Evolutionary conservation across 495 filamentous ascomycete species (phyloP), one percentile per base, ranked within the genome.

Genomic region (Hypoxylon trugodes): DNA sequence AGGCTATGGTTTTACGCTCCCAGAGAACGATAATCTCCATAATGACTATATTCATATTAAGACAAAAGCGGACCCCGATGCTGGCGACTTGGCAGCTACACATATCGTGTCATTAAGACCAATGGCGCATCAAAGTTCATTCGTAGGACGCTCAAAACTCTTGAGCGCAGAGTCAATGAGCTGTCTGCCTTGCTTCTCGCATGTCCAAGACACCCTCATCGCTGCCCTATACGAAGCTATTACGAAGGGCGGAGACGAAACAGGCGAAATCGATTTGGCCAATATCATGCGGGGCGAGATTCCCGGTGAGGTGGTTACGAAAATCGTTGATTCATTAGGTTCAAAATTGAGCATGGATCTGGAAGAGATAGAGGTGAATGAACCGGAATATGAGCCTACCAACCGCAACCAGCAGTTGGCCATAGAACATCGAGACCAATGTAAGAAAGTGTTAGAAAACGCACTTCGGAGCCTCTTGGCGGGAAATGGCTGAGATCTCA

Each of bases 1-100:
- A 13, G 80, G 73, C 0, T 85, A 85, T 61, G 81, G 82, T 25
- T 85, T 85, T 55, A 70, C 79, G 35, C 65, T 82, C 8, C 76
- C 74, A 8, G 71, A 74, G 36, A 68, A 71, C 0, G 69, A 70
- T 7, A 42, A 49, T 2, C 66, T 82, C 12, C 78, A 82, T 54
- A 81, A 82, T 62, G 80, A 81, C 56, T 82, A 82, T 47, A 66
- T 79, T 7, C 80, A 82, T 48, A 70, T 82, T 12, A 70, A 75
- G 42, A 81, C 77, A 46, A 74, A 71, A 26, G 70, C 68, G 18
- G 63, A 69, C 25, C 61, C 67, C 10, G 65, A 65, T 12, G 64
- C 52, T 13, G 54, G 66, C 18, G 66, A 69, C 16, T 55, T 73
- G 24, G 42, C 56, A 16, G 59, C 68, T 15, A 63, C 65, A 8